These are phyloP conservation scores for Cucurbitaria berberidis DNA, from an alignment of 2,329 filamentous ascomycete genomes.

Conservation along the genomic window DNA sequence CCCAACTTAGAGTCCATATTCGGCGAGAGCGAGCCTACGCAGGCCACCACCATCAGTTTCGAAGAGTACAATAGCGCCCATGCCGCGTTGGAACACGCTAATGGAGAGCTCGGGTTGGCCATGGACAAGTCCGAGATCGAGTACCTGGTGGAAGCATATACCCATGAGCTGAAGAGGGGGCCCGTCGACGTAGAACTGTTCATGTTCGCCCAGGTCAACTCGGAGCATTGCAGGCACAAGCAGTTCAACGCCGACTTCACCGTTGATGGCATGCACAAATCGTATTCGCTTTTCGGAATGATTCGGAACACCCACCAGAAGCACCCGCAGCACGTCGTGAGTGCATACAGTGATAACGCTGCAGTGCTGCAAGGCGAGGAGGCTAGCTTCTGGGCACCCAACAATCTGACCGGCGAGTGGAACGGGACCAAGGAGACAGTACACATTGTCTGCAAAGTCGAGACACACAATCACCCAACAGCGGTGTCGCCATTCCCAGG, in stretches of 20 bases:
- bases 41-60: constrained; percentile 77
- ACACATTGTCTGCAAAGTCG: constrained; percentile 90
- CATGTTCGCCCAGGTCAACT: constrained; percentile 99
- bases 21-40: constrained; percentile 67
- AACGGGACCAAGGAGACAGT: constrained; percentile 83
- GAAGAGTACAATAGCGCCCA: constrained; percentile 69
- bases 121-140: constrained; percentile 89
- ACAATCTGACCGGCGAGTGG: constrained; percentile 86
- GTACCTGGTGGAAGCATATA: constrained; percentile 87
- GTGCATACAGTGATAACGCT: constrained; percentile 96
- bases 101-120: constrained; percentile 81
- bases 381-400: constrained; percentile 84
- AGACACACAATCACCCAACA: constrained; percentile 97
- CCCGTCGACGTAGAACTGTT: constrained; percentile 94
- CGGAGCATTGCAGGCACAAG: constrained; percentile 88
- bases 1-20: constrained; percentile 82
- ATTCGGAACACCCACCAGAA: constrained; percentile 91
- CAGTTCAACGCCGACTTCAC: constrained; percentile 98
- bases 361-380: constrained; percentile 81
- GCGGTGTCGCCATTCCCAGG: constrained; percentile 93
- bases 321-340: constrained; percentile 80
- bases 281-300: constrained; percentile 88
- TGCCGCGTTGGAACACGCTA: constrained; percentile 79
- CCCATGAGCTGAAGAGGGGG: constrained; percentile 65
- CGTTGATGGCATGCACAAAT: constrained; percentile 83